Conservation (phyloP, 495 filamentous ascomycete genomes). For the Clohesyomyces aquaticus region DNA sequence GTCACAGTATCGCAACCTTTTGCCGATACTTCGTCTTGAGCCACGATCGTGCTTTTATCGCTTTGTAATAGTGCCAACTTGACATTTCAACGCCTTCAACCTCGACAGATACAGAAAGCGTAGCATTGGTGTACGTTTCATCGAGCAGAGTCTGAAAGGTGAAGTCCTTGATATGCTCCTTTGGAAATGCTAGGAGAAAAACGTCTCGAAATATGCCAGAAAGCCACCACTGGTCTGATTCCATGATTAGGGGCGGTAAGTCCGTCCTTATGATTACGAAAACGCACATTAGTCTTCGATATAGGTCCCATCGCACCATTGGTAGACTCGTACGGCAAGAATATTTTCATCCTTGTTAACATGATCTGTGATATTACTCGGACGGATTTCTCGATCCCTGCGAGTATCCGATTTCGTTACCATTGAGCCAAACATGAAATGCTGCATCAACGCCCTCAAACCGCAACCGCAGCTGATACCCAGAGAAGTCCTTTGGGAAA, state of each 20-base stretch:
- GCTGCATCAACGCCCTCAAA: slow-evolving; percentile 71
- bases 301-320: slow-evolving; percentile 63
- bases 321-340: slow-evolving; percentile 64
- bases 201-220: slow-evolving; percentile 61
- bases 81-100: slow-evolving; percentile 10
- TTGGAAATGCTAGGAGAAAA: slow-evolving; percentile 59
- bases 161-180: slow-evolving; percentile 59
- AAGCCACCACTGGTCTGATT: slow-evolving; percentile 24
- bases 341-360: slow-evolving; percentile 54
- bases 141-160: slow-evolving; percentile 60
- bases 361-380: slow-evolving; percentile 61
- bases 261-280: too few relatives aligned
- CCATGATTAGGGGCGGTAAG: too few relatives aligned
- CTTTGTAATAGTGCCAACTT: slow-evolving; percentile 15
- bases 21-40: too few relatives aligned
- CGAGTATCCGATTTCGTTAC: slow-evolving; percentile 62
- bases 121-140: slow-evolving; percentile 57
- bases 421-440: slow-evolving; percentile 67
- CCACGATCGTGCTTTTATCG: slow-evolving; percentile 36
- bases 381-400: slow-evolving; percentile 66
- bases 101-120: slow-evolving; percentile 48
- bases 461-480: slow-evolving; percentile 58
- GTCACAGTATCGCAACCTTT: too few relatives aligned
- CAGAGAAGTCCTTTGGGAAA: slow-evolving; percentile 49
- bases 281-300: slow-evolving; percentile 41